Base-by-base conservation (phyloP, 2,329 filamentous ascomycete genomes). In the Aspergillus brunneoviolaceus region DNA sequence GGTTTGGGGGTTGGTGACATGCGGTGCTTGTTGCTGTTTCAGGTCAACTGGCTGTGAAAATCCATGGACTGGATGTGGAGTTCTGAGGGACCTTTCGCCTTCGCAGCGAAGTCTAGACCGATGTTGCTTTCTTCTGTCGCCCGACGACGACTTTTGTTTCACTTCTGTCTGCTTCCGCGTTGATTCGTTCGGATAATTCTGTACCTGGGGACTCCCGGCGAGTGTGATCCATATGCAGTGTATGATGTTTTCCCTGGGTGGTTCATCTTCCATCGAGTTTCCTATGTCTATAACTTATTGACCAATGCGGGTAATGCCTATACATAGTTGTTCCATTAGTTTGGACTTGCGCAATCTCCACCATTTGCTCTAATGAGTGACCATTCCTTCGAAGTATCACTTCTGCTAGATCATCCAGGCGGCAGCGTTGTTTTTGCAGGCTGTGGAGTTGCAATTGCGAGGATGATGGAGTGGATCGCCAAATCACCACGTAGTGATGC, bases 51-150 rank as follows among this genome's bases (percentile, higher is more conserved):
- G 64, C 67, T 70, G 69, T 70, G 67, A 70, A 68, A 69, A 70
- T 74, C 71, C 72, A 72, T 71, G 69, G 67, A 69, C 57, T 71
- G 74, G 73, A 72, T 75, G 72, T 65, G 74, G 73, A 75, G 73
- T 75, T 74, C 65, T 71, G 66, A 65, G 65, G 69, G 70, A 70
- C 71, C 69, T 68, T 64, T 68, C 66, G 67, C 64, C 51, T 58
- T 55, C 59, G 55, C 60, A 45, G 67, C 67, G 67, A 71, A 69
- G 63, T 56, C 61, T 72, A 72, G 70, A 71, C 69, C 70, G 70
- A 67, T 70, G 66, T 60, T 62, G 63, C 61, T 63, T 51, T 64
- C 61, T 60, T 60, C 55, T 63, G 62, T 65, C 59, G 61, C 62
- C 64, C 58, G 57, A 58, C 60, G 64, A 60, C 62, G 57, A 51